Evolutionary conservation across 139 green algal genomes (phyloP).

Genomic region (Tetradesmus lagerheimii): DNA sequence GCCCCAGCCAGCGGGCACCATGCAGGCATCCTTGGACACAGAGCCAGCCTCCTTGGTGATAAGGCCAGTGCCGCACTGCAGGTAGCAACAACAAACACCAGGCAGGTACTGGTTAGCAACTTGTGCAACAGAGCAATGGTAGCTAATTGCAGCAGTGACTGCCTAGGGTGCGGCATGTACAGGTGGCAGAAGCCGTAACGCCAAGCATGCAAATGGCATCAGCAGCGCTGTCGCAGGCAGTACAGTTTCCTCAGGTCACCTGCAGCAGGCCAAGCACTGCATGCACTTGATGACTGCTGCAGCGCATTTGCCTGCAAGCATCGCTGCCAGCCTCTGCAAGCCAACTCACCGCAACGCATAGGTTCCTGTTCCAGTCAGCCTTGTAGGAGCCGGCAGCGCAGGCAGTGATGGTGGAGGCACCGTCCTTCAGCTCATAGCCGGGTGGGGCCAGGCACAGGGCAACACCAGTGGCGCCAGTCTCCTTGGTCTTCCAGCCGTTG

Average conservation of each 20-base stretch:
- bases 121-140: too few relatives aligned
- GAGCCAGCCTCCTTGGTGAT: background rate
- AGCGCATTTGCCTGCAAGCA: background rate
- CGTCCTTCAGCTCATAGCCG: background rate
- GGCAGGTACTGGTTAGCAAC: background rate
- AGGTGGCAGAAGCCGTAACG: background rate
- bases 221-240: too few relatives aligned
- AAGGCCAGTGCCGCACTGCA: background rate
- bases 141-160: background rate
- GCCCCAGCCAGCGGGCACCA: background rate
- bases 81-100: background rate
- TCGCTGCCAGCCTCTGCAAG: background rate
- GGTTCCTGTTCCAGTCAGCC: constrained; percentile 23
- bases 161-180: background rate
- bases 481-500: background rate
- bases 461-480: background rate
- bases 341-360: background rate
- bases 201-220: too few relatives aligned
- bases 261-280: background rate
- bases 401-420: background rate
- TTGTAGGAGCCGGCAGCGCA: constrained; percentile 7
- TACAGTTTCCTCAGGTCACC: too few relatives aligned
- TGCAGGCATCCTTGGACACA: constrained; percentile 21
- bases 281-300: background rate
- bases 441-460: constrained; percentile 23